Evolutionary conservation across 192 early-diverging fungal species (phyloP), one percentile per base, ranked within the genome.

Genomic region (Podila horticola): DNA sequence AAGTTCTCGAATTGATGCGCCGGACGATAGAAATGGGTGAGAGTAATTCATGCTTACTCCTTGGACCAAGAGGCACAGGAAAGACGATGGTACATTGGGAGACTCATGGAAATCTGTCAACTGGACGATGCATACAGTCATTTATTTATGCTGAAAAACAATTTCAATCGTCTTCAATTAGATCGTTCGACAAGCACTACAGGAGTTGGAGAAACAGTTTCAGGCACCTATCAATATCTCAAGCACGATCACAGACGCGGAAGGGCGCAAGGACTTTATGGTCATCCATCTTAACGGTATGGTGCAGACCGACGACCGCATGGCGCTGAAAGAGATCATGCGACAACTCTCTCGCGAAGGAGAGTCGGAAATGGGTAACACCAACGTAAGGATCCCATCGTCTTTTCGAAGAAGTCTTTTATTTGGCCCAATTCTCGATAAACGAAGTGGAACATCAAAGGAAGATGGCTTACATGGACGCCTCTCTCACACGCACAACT

Each of bases 11-110:
- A 24, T 64, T 95, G 1, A 71, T 94, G 55, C 84, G 87, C 28
- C 87, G 87, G 31, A 91, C 93, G 9, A 84, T 95, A 6, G 71
- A 77, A 5, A 67, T 79, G 22, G 92, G 92, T 2, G 96, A 99
- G 70, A 93, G 95, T 60, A 99, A 97, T 74, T 94, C 95, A 0
- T 92, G 93, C 31, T 77, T 99, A 29, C 68, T 99, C 9, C 85
- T 97, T 3, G 97, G 97, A 1, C 91, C 89, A 49, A 85, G 92
- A 63, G 94, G 94, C 11, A 87, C 90, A 49, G 82, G 67, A 61
- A 79, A 73, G 31, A 75, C 74, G 20, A 70, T 67, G 71, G 74
- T 63, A 45, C 41, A 15, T 45, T 45, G 41, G 15, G 41, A 45
- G 41, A 3, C 41, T 45, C 41, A 15, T 17, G 41, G 4, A 45